Conservation (phyloP, 2,329 filamentous ascomycete species). For the Epichloe festucae region DNA sequence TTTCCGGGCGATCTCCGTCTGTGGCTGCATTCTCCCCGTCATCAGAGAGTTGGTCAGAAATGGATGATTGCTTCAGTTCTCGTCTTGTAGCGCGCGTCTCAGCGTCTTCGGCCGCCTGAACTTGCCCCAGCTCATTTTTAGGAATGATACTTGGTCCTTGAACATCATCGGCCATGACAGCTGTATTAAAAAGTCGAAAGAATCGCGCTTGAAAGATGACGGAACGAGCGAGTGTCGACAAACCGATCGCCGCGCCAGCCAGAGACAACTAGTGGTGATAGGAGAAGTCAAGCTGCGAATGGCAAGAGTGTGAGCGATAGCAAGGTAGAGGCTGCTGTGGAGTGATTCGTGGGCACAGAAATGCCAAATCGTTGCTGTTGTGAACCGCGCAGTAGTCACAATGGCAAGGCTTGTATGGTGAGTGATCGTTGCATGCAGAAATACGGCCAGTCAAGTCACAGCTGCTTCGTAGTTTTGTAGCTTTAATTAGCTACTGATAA, state of each 20-base stretch:
- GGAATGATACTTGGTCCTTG: constrained; percentile 29
- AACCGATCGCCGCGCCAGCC: not conserved
- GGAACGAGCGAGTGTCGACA: not conserved
- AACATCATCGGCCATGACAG: constrained; percentile 31
- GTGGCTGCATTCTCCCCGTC: not conserved
- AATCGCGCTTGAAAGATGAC: not conserved
- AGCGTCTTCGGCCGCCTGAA: constrained; percentile 41
- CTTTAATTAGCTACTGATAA: not conserved
- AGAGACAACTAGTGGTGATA: not conserved
- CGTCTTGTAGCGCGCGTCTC: constrained; percentile 51
- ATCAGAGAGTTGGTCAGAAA: constrained; percentile 32
- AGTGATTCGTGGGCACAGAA: not conserved
- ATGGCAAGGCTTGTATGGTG: not conserved
- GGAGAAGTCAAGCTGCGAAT: not conserved
- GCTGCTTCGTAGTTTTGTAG: not conserved
- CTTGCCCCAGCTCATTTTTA: constrained; percentile 19
- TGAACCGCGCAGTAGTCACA: not conserved
- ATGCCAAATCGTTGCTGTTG: not conserved
- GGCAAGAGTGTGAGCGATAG: not conserved
- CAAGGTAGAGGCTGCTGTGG: not conserved
- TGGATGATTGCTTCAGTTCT: constrained; percentile 50
- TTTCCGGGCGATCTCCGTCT: constrained; percentile 16
- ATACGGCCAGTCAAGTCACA: not conserved
- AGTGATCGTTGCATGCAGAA: not conserved
- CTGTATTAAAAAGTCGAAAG: not conserved